phyloP scores from a whole-genome alignment of 345 rosid genomes.

The Melastoma malabathricum region DNA sequence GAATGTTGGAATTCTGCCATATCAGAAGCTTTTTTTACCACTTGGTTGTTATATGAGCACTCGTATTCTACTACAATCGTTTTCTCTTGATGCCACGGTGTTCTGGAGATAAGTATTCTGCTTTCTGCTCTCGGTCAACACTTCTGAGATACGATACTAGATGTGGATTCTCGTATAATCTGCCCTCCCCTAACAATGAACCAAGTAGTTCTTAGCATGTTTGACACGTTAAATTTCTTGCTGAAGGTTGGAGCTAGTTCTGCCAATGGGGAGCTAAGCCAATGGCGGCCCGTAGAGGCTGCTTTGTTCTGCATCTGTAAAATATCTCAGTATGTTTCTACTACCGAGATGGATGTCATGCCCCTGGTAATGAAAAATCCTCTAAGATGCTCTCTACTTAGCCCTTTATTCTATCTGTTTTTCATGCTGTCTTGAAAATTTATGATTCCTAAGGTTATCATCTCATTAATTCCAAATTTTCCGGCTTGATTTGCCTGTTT shows the following conservation, averaged over 20 bases:
- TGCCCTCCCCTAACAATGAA: too few relatives aligned
- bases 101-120: too few relatives aligned
- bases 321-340: conserved; percentile 74
- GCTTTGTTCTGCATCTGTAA: conserved; percentile 89
- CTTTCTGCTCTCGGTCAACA: too few relatives aligned
- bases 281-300: conserved; percentile 98
- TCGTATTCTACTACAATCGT: too few relatives aligned
- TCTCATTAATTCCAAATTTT: background rate
- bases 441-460: background rate
- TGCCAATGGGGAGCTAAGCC: conserved; percentile 41
- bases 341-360: conserved; percentile 73
- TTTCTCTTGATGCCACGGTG: too few relatives aligned
- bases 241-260: conserved; percentile 58
- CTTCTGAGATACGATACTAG: too few relatives aligned
- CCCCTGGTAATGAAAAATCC: conserved; percentile 48
- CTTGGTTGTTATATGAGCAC: too few relatives aligned
- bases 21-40: too few relatives aligned
- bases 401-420: too few relatives aligned
- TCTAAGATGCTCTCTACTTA: too few relatives aligned
- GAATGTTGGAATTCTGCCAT: too few relatives aligned
- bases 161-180: too few relatives aligned
- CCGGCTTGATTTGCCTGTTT: background rate
- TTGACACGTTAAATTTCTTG: conserved; percentile 10
- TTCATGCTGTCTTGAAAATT: background rate
- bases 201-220: background rate